Conservation (phyloP, 208 protist genomes). For the Lotmaria passim region DNA sequence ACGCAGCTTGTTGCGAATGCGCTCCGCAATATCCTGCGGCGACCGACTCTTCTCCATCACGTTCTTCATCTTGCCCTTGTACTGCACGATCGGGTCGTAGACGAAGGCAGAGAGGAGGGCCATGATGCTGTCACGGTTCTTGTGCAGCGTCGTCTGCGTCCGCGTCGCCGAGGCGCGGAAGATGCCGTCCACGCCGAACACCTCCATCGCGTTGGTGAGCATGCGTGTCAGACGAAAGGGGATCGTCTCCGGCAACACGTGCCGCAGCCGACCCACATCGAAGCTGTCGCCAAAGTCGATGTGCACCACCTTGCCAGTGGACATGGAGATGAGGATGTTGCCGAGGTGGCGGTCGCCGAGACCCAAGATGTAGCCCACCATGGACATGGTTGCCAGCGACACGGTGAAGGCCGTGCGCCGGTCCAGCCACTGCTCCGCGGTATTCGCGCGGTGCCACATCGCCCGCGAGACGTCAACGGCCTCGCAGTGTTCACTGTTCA, state of each 20-base stretch:
- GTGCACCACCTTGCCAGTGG: slow-evolving; percentile 99
- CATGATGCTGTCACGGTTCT: slow-evolving; percentile 99
- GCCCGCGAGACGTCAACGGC: slow-evolving; percentile 83
- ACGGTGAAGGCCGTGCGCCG: slow-evolving; percentile 98
- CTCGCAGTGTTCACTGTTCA: slow-evolving; percentile 93
- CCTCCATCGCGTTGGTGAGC: slow-evolving; percentile 99
- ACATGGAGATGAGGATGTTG: slow-evolving; percentile 99
- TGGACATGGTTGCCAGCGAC: slow-evolving; percentile 99
- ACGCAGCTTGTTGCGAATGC: slow-evolving; percentile 98
- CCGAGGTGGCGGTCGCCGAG: slow-evolving; percentile 99
- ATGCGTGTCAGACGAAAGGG: slow-evolving; percentile 99
- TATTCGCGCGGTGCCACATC: slow-evolving; percentile 98
- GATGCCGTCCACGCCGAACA: slow-evolving; percentile 98
- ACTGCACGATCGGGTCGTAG: slow-evolving; percentile 99
- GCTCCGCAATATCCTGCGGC: slow-evolving; percentile 94
- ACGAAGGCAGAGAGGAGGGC: slow-evolving; percentile 99
- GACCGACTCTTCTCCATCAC: slow-evolving; percentile 92
- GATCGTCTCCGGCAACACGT: slow-evolving; percentile 99
- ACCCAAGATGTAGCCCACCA: slow-evolving; percentile 95
- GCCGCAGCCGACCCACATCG: slow-evolving; percentile 98
- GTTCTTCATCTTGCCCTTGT: slow-evolving; percentile 98
- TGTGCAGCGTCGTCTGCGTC: slow-evolving; percentile 96
- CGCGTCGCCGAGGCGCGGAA: slow-evolving; percentile 97
- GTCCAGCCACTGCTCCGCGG: slow-evolving; percentile 98
- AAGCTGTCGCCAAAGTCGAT: slow-evolving; percentile 99